Percentiles rank a stretch among this genome's conserved stretches.
phyloP scores from a whole-genome alignment of 805 yeast genomes.

The Brettanomyces anomalus region DNA sequence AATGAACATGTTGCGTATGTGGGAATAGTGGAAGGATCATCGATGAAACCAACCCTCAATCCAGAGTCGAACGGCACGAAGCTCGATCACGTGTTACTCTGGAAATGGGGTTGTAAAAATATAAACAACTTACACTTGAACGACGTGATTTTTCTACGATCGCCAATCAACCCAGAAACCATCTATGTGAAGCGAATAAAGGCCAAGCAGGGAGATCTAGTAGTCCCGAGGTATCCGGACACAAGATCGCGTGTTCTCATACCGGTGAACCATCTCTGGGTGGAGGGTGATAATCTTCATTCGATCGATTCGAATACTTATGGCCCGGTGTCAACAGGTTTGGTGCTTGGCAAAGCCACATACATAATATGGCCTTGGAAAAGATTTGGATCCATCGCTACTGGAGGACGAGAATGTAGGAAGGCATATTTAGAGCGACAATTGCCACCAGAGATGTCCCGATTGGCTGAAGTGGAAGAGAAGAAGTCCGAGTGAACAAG shows the following conservation, averaged over 20 bases:
- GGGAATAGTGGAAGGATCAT: conserved; percentile 66
- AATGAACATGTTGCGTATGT: conserved; percentile 66
- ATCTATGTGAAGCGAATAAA: conserved; percentile 74
- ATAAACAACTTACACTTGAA: conserved; percentile 42
- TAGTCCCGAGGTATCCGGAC: conserved; percentile 56
- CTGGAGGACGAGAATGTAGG: conserved; percentile 47
- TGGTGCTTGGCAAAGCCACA: conserved; percentile 70
- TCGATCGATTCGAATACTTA: conserved; percentile 80
- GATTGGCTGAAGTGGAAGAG: neutral
- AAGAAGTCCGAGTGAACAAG: neutral
- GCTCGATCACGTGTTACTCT: conserved; percentile 57
- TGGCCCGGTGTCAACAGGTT: conserved; percentile 80
- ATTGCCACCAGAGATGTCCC: neutral
- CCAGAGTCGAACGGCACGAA: conserved; percentile 40
- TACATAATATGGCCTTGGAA: conserved; percentile 61
- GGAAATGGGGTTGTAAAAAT: conserved; percentile 49
- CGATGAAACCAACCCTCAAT: conserved; percentile 87
- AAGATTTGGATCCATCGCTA: conserved; percentile 41
- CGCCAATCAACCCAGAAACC: conserved; percentile 73
- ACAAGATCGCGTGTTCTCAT: conserved; percentile 52
- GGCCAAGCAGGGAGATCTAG: conserved; percentile 64
- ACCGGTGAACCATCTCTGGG: conserved; percentile 85
- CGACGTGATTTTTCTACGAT: conserved; percentile 68
- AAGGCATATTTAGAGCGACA: conserved; percentile 13
- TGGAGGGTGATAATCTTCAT: conserved; percentile 86